Evolutionary conservation across 129 eudicot species (phyloP), one percentile per base, ranked within the genome.

Genomic region (Glebionis coronaria): DNA sequence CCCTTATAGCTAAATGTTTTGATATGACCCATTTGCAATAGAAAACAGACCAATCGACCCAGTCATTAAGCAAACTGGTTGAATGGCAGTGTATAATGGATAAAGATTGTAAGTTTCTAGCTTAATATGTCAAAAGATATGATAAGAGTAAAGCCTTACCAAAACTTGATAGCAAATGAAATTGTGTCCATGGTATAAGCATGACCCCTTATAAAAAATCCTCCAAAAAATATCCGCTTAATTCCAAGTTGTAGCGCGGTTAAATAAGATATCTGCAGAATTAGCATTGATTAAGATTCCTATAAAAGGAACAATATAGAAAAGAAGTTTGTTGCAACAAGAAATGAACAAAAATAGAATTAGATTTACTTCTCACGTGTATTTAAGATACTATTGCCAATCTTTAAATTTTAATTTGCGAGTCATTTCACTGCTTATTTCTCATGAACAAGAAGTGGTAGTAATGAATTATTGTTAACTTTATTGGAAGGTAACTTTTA

Each of bases 131-230:
- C 1, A 25, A 14, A 58, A 25, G 1, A 12, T 51, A 18, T 6
- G 13, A 53, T 5, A 31, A 28, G 54, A 1, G 38, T 54, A 44
- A 57, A 35, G 14, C 44, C 49, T 56, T 84, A 89, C 99, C 99
- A 94, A 80, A 94, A 94, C 3, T 94, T 82, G 49, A 94, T 88
- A 9, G 99, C 99, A 76, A 94, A 94, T 45, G 99, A 94, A 69
- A 94, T 94, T 19, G 99, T 94, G 79, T 94, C 97, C 99, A 94
- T 94, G 19, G 99, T 94, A 78, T 94, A 94, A 25, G 99, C 99
- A 72, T 89, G 99, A 42, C 97, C 99, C 72, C 99, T 84, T 46
- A 94, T 89, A 75, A 89, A 94, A 76, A 89, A 94, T 44, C 99
- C 98, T 79, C 99, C 99, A 76, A 94, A 89, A 77, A 94, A 94